These are phyloP conservation scores for Trichoderma erinaceum DNA, from an alignment of 495 filamentous ascomycete species.

Conservation along the genomic window DNA sequence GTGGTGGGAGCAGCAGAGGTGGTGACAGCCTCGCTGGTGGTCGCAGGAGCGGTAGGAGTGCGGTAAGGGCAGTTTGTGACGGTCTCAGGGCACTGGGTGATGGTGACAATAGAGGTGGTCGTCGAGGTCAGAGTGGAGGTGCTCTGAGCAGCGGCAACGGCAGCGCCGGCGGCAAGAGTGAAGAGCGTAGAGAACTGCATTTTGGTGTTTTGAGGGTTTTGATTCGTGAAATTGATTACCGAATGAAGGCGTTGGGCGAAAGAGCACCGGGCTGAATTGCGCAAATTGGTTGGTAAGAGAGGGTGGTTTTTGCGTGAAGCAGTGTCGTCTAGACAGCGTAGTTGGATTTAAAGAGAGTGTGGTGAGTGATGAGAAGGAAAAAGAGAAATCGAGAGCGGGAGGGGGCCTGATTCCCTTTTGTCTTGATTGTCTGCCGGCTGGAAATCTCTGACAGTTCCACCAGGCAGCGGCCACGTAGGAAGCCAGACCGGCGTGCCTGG, in stretches of 20 bases:
- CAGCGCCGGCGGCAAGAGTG: slow-evolving; percentile 25
- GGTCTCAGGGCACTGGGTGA: slow-evolving; percentile 42
- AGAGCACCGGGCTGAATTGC: neutral
- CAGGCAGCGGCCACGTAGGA: slow-evolving; percentile 7
- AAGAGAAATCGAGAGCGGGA: neutral
- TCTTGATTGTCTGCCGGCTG: slow-evolving; percentile 6
- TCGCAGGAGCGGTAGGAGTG: neutral
- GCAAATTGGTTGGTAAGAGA: neutral
- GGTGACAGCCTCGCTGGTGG: slow-evolving; percentile 1
- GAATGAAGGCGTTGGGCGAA: slow-evolving; percentile 2
- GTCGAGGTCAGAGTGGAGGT: slow-evolving; percentile 39
- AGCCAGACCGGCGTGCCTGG: neutral
- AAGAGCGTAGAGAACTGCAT: slow-evolving; percentile 37
- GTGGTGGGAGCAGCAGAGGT: neutral
- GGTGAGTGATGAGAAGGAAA: slow-evolving; percentile 11
- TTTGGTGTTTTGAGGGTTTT: slow-evolving; percentile 11
- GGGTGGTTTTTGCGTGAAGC: neutral
- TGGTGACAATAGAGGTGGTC: slow-evolving; percentile 41
- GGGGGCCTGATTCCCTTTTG: slow-evolving; percentile 5
- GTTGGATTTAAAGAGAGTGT: neutral
- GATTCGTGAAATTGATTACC: neutral
- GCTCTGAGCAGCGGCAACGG: slow-evolving; percentile 27
- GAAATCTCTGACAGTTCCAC: slow-evolving; percentile 14
- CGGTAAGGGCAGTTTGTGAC: slow-evolving; percentile 37
- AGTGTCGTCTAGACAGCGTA: neutral